phyloP scores from a whole-genome alignment of 2,329 filamentous ascomycete genomes.

The Purpureocillium takamizusanense region DNA sequence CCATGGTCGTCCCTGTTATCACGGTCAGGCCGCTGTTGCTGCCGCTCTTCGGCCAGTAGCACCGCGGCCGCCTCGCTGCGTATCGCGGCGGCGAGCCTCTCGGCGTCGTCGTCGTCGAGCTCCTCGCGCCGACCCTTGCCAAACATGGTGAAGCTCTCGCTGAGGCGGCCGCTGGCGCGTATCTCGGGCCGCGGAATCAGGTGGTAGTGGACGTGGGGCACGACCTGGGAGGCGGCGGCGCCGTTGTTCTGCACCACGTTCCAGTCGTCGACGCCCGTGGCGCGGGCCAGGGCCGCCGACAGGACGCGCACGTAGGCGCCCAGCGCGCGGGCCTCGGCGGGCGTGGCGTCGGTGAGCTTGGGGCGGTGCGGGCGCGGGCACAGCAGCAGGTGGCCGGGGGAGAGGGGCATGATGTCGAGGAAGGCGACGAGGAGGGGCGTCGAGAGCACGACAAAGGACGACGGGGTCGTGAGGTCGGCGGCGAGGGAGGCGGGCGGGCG shows the following conservation, averaged over 20 bases:
- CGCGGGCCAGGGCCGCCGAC: slow-evolving; percentile 58
- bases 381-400: slow-evolving; percentile 73
- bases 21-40: too few species aligned
- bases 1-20: too few species aligned
- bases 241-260: slow-evolving; percentile 98
- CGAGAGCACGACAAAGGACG: slow-evolving; percentile 63
- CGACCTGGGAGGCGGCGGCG: slow-evolving; percentile 79
- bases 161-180: slow-evolving; percentile 39
- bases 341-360: slow-evolving; percentile 64
- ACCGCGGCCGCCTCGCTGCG: slow-evolving; percentile 40
- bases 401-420: slow-evolving; percentile 86
- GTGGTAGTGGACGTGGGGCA: slow-evolving; percentile 91
- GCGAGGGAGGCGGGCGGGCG: slow-evolving; percentile 28
- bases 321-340: slow-evolving; percentile 56
- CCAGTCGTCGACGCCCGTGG: slow-evolving; percentile 73
- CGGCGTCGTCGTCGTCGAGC: slow-evolving; percentile 67
- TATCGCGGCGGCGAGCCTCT: slow-evolving; percentile 45
- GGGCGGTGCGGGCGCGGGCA: slow-evolving; percentile 68
- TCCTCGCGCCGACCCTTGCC: slow-evolving; percentile 64
- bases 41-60: slow-evolving; percentile 30
- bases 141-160: slow-evolving; percentile 74
- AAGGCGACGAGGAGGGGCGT: slow-evolving; percentile 75
- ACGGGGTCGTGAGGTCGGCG: slow-evolving; percentile 27
- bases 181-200: slow-evolving; percentile 77
- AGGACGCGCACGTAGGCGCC: slow-evolving; percentile 62